Evolutionary conservation across 345 rosid species (phyloP), one percentile per base, ranked within the genome.

Genomic region (Xanthoceras sorbifolium): DNA sequence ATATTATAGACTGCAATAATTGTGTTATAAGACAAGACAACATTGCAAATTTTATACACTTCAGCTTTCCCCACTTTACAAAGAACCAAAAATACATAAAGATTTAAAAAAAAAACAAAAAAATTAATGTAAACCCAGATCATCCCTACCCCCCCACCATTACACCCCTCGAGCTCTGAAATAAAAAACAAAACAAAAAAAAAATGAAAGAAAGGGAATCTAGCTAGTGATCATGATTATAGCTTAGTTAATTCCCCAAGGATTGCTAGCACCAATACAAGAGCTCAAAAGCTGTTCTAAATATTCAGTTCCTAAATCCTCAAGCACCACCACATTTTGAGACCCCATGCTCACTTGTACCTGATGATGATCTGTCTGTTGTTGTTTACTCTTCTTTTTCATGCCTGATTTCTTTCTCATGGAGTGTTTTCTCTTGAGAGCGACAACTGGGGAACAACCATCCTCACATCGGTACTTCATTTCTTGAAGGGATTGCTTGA

Each of bases 231-330:
- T 81, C 15, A 72, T 78, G 25, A 74, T 67, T 64, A 29, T 61
- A 69, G 76, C 60, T n/a, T 3, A 23, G 72, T 77, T 26, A 71
- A 78, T 31, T 70, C 46, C 71, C 70, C 74, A 50, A 25, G 50
- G 26, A 17, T 22, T 20, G 32, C 68, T 10, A 15, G 32, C 2
- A n/a, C 63, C 77, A 22, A 22, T 22, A 74, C 89, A 88, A 17
- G 85, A 90, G 76, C 88, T 87, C 82, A 91, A 85, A 11, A 88
- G 91, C 66, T 90, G 90, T 61, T 91, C 97, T 50, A 91, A 81
- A 78, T 85, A 91, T 12, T 90, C 94, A 10, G 91, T 84, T 60
- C 97, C 97, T 38, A 91, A 78, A 82, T 91, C 97, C 76, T 91
- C 92, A 22, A 91, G 75, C 40, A 91, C 93, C 63, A 91, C 80